Base-by-base conservation (phyloP, 176 grass and related monocot species). In the Hyparrhenia diplandra region DNA sequence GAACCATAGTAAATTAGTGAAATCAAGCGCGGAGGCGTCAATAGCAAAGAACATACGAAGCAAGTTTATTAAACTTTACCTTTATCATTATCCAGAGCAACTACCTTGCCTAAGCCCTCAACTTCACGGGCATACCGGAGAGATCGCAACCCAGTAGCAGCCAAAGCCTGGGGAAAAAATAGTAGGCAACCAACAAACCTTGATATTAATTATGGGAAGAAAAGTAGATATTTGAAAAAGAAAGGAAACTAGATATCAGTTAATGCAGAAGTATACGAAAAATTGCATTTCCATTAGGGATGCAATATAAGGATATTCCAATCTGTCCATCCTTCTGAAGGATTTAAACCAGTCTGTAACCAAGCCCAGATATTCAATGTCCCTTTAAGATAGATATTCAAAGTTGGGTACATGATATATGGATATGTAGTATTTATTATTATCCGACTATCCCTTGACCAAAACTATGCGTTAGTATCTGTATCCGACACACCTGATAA, bases 1-100 rank as follows among this genome's bases (percentile, higher is more conserved):
- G 67, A 55, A 60, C 2, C 27, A 73, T 5, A 67, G 67, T 82
- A 6, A 88, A 89, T 73, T 3, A 73, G 65, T 78, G 13, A 83
- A 89, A 78, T 51, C n/a, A 78, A 78, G 58, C 4, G 10, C 13
- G 18, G 23, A 6, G 13, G 45, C n/a, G 67, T 67, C 13, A 21
- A 43, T 32, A 66, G 41, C 49, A 41, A 43, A 25, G 20, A 81
- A 75, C 36, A 27, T 41, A 75, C 34, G 35, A 77, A 82, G 52
- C 1, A 59, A 82, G 2, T 77, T 67, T 45, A 72, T 21, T 58
- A 76, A 85, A 27, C 2, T 64, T 60, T 91, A 95, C 96, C 90
- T 91, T 93, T 90, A 67, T 99, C 96, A 77, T 89, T 95, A 81
- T 99, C 96, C 66, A 95, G 49, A 83, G 96, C 92, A 82, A 99